Base-by-base conservation (phyloP, 495 filamentous ascomycete genomes). In the Evansstolkia leycettana region DNA sequence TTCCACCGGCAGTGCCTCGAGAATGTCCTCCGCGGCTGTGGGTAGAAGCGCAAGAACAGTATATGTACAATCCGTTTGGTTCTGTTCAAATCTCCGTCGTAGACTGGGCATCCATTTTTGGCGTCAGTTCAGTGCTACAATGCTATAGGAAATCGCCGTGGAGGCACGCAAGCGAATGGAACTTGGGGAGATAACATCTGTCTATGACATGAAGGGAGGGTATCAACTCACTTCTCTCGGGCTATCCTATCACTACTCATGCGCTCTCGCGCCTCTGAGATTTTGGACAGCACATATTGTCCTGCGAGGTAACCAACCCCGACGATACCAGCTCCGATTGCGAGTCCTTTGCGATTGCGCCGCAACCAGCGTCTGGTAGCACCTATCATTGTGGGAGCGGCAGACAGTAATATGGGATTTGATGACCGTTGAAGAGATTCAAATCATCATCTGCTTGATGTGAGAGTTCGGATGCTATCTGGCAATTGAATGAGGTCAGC, bases 51-150 rank as follows among this genome's bases (percentile, higher is more conserved):
- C 90, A 11, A 94, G 78, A 16, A 96, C 84, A n/a, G 90, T 98
- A 55, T 84, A 93, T 31, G 87, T 94, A 57, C 90, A 98, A 58
- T 96, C 92, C 53, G 93, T 89, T 47, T 98, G 90, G 51, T 98
- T 96, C 55, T 96, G 90, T 55, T 95, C 83, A 65, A 98, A 98
- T 45, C 90, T 80, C 37, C 90, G 81, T 31, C 87, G 84, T 43
- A 98, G 69, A 60, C 90, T 96, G 41, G 10, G 34, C 15, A 13
- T 11, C n/a, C 1, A 33, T 32, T 24, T 28, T n/a, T n/a, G 17
- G 26, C 18, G 28, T 14, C 12, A 17, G 12, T 25, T 15, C 38
- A 11, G 26, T n/a, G 19, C 24, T 40, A 45, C 43, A 44, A 47
- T 41, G 25, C 23, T 38, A n/a, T n/a, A n/a, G 12, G 35, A 31